Evolutionary conservation across 257 asterid species (phyloP).

Genomic region (Lycium ferocissimum): DNA sequence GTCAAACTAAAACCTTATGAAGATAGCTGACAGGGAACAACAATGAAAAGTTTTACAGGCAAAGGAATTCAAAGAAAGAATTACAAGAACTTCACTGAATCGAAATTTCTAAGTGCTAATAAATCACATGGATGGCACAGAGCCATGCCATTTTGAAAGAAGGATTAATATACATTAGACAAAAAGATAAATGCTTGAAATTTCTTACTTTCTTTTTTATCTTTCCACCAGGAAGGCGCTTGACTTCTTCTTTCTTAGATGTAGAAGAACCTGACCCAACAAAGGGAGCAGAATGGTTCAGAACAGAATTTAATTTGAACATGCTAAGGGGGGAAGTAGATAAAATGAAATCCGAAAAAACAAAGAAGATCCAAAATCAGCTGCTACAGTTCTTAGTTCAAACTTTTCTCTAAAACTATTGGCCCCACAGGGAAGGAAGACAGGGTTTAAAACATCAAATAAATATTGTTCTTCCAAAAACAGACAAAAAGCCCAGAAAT

Average conservation of each 20-base stretch:
- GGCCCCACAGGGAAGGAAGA: not conserved
- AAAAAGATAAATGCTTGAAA: not conserved
- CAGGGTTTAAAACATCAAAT: not conserved
- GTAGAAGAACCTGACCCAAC: constrained; percentile 77
- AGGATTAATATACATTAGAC: constrained; percentile 11
- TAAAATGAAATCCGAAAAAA: not conserved
- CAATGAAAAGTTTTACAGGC: not conserved
- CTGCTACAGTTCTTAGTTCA: not conserved
- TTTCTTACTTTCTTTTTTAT: constrained; percentile 82
- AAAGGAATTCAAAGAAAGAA: not conserved
- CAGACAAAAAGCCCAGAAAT: not conserved
- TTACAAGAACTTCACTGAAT: constrained; percentile 6
- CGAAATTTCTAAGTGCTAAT: not conserved
- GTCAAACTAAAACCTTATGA: not conserved
- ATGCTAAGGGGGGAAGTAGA: constrained; percentile 24
- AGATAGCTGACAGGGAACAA: not conserved
- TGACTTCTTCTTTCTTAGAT: constrained; percentile 84
- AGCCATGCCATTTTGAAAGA: constrained; percentile 7
- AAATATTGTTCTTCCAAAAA: not conserved
- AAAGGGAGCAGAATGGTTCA: constrained; percentile 29
- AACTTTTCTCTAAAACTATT: not conserved
- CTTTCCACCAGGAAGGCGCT: constrained; percentile 98
- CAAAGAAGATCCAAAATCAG: not conserved
- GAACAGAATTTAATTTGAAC: constrained; percentile 21
- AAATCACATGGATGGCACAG: constrained; percentile 5